Percentiles rank a stretch among this genome's conserved stretches.
Evolutionary conservation across 2,329 filamentous ascomycete species (phyloP).

Genomic region (Hypoxylon sp.): DNA sequence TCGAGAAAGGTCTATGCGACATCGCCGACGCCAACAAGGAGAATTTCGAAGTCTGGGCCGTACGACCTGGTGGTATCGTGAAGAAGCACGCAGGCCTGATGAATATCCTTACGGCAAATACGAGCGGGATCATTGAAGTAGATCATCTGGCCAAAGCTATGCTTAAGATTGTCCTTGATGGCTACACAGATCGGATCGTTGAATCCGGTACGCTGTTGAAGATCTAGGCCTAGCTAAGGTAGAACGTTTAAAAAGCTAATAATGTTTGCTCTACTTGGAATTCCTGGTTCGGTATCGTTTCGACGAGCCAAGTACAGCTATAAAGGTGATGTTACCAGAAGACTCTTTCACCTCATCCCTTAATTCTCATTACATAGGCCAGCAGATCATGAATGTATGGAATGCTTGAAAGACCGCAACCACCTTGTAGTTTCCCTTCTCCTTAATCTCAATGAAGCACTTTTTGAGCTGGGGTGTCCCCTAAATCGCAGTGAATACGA

Average conservation of each 20-base stretch:
- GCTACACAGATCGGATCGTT: slow-evolving; percentile 38
- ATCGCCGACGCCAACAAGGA: slow-evolving; percentile 52
- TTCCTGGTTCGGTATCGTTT: no score
- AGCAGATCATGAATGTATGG: no score
- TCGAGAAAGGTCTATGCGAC: slow-evolving; percentile 55
- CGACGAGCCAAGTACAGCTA: no score
- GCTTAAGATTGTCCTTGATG: slow-evolving; percentile 53
- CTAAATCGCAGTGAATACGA: background rate
- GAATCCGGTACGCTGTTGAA: slow-evolving; percentile 30
- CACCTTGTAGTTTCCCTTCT: no score
- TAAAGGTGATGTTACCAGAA: no score
- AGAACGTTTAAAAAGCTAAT: no score
- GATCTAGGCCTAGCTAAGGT: slow-evolving; percentile 27
- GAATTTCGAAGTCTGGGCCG: slow-evolving; percentile 53
- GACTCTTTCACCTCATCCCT: no score
- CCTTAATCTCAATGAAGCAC: no score
- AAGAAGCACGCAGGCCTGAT: slow-evolving; percentile 43
- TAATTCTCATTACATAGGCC: no score
- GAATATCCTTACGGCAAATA: slow-evolving; percentile 46
- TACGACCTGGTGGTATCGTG: slow-evolving; percentile 53
- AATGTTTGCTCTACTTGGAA: no score
- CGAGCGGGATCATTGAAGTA: slow-evolving; percentile 51
- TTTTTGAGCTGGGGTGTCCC: no score
- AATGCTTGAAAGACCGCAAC: no score
- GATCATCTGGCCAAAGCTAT: slow-evolving; percentile 53